Evolutionary conservation across 2,329 filamentous ascomycete genomes (phyloP).

Genomic region (Phaeophleospora eucalypticola): DNA sequence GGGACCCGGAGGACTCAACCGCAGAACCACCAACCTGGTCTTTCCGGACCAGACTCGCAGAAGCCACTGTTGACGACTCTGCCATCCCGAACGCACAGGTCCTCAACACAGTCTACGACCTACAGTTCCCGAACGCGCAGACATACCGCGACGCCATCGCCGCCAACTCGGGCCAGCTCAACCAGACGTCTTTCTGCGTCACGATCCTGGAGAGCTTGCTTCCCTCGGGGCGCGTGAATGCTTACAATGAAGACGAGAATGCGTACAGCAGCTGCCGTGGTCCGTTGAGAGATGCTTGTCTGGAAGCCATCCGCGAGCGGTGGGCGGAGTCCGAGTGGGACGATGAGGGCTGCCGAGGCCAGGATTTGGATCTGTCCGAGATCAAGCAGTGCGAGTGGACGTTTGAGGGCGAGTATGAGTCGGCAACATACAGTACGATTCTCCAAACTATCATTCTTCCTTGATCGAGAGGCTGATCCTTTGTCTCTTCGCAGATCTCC

Average conservation of each 20-base stretch:
- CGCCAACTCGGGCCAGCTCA: slow-evolving; percentile 8
- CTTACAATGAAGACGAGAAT: slow-evolving; percentile 5
- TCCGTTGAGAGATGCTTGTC: slow-evolving; percentile 9
- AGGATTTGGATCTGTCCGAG: slow-evolving; percentile 4
- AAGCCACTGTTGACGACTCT: slow-evolving; percentile 4
- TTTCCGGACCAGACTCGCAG: slow-evolving; percentile 6
- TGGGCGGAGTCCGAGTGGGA: slow-evolving; percentile 7
- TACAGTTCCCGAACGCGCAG: slow-evolving; percentile 3
- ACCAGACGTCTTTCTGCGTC: slow-evolving; percentile 13
- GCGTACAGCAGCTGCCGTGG: slow-evolving; percentile 11
- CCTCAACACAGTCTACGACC: slow-evolving; percentile 11
- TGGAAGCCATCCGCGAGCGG: slow-evolving; percentile 6
- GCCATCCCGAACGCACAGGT: slow-evolving; percentile 7
- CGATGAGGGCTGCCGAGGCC: slow-evolving; percentile 9
- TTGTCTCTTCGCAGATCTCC: not conserved
- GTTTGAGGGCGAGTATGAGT: slow-evolving; percentile 3
- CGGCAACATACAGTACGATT: slow-evolving; percentile 9
- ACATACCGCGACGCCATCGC: slow-evolving; percentile 6
- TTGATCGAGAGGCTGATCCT: not conserved
- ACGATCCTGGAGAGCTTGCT: slow-evolving; percentile 9
- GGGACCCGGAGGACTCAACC: not conserved
- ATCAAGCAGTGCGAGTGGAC: no score
- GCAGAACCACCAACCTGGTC: slow-evolving; percentile 5
- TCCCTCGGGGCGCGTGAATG: slow-evolving; percentile 2
- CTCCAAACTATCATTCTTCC: not conserved